Conservation (phyloP, 768 basidiomycete species). For the Lyophyllum atratum region DNA sequence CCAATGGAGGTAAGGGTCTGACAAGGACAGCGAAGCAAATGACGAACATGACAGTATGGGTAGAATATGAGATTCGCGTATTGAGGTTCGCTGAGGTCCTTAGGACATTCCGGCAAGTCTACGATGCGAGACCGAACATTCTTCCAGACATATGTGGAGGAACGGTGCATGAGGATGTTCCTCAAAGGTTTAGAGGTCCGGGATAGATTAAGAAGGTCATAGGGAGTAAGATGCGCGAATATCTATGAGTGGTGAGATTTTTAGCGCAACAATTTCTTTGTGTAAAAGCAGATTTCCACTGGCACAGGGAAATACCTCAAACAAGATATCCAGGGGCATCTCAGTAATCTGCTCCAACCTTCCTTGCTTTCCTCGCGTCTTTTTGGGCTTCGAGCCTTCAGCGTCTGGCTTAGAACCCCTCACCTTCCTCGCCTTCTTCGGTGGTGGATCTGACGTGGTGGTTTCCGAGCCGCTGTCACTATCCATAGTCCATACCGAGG, state of each 20-base stretch:
- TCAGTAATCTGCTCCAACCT: constrained; percentile 20
- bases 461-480: constrained; percentile 1
- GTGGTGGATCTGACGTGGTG: background rate
- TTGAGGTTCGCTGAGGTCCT: constrained; percentile 26
- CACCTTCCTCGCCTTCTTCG: background rate
- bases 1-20: background rate
- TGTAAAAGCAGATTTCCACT: too few species aligned
- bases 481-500: background rate
- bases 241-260: constrained; percentile 21
- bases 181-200: constrained; percentile 19
- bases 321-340: constrained; percentile 29
- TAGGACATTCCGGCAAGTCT: constrained; percentile 24
- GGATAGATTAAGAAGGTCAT: constrained; percentile 22
- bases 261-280: too few species aligned
- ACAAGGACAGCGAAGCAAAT: background rate
- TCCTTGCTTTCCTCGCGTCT: constrained; percentile 22
- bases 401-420: background rate
- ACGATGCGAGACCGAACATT: constrained; percentile 13
- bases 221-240: constrained; percentile 17
- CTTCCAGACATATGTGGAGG: constrained; percentile 25
- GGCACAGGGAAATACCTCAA: constrained; percentile 20
- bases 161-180: constrained; percentile 10
- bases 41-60: constrained; percentile 20
- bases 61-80: constrained; percentile 23
- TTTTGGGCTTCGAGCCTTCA: constrained; percentile 3